Percentiles rank a stretch among this genome's conserved stretches.
Evolutionary conservation across 805 yeast genomes (phyloP).

Genomic region (Metschnikowia matae): DNA sequence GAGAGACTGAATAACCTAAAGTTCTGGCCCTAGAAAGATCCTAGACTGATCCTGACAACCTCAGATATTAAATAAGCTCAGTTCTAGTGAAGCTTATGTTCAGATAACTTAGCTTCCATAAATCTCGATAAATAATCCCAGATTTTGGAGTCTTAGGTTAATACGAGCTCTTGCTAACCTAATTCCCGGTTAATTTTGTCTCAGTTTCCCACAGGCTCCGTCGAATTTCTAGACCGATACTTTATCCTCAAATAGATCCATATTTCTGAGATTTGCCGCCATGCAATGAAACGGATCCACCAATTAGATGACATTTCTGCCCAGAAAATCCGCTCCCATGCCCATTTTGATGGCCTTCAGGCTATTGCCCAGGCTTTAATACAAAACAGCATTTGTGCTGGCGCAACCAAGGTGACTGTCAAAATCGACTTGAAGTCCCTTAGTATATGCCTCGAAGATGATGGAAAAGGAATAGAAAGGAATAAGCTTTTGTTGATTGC

Average conservation of each 20-base stretch:
- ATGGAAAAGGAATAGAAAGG: constrained; percentile 63
- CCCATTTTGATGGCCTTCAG: constrained; percentile 29
- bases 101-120: no score
- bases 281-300: constrained; percentile 2
- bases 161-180: no score
- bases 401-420: constrained; percentile 38
- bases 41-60: no score
- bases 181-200: no score
- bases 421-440: constrained; percentile 29
- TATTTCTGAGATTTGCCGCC: not conserved
- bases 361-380: constrained; percentile 48
- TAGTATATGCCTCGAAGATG: constrained; percentile 48
- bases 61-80: no score
- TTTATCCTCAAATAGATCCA: not conserved
- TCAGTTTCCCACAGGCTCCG: no score
- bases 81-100: no score
- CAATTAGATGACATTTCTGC: not conserved
- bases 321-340: constrained; percentile 28
- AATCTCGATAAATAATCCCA: no score
- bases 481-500: not conserved
- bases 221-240: no score
- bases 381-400: constrained; percentile 55
- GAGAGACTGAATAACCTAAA: no score
- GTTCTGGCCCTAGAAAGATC: no score
- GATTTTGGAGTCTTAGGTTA: no score